These are phyloP conservation scores for Berberis vulgaris DNA, from an alignment of 164 flowering plant genomes.

Conservation along the genomic window DNA sequence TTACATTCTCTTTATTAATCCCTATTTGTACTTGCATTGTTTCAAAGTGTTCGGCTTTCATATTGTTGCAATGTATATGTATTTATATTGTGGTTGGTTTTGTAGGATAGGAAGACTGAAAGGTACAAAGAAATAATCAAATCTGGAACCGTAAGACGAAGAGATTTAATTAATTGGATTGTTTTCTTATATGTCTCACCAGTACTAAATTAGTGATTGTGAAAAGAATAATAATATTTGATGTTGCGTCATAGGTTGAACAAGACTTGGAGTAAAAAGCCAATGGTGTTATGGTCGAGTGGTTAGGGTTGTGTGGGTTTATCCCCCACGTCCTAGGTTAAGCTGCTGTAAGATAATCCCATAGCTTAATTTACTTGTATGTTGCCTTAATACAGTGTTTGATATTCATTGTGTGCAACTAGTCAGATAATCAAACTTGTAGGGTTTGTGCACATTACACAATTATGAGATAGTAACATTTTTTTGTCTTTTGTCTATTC, in stretches of 20 bases:
- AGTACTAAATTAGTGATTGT: not conserved
- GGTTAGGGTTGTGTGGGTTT: too few species aligned
- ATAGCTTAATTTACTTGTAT: not conserved
- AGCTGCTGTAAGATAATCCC: conserved; percentile 64
- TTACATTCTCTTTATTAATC: not conserved
- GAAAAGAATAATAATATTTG: not conserved
- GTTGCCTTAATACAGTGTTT: not conserved
- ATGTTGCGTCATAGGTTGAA: conserved; percentile 1
- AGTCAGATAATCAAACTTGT: not conserved
- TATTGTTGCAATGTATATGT: not conserved
- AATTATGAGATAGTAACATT: too few species aligned
- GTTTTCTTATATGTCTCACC: not conserved
- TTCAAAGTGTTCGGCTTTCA: not conserved
- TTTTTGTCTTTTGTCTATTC: not conserved
- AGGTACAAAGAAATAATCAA: conserved; percentile 91
- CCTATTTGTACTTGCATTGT: not conserved
- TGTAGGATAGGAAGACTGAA: conserved; percentile 97
- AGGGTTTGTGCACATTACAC: too few species aligned
- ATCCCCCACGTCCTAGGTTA: not conserved
- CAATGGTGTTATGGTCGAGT: too few species aligned
- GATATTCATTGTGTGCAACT: not conserved
- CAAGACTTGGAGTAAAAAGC: conserved; percentile 24
- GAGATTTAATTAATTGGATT: too few species aligned
- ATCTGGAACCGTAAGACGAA: conserved; percentile 81
- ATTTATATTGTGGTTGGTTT: conserved; percentile 6